A percentile compares a stretch with the other conserved stretches of the same genome.
Conservation (phyloP, 2,329 filamentous ascomycete species). For the Stemphylium lycopersici region DNA sequence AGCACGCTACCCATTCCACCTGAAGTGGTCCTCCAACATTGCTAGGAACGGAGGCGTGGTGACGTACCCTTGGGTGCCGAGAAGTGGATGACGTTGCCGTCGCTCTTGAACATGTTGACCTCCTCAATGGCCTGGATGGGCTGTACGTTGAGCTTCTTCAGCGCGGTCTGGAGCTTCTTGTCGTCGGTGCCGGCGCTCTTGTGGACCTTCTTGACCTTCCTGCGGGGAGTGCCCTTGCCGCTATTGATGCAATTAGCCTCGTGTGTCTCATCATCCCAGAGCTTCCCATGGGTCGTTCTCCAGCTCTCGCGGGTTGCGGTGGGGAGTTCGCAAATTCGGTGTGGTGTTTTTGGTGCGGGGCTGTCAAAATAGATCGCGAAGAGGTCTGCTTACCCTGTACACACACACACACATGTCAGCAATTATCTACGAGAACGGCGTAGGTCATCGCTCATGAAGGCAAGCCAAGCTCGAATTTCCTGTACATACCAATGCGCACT, state of each 20-base stretch:
- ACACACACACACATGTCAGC: conserved; percentile 28
- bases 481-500: conserved; percentile 52
- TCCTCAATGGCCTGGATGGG: conserved; percentile 99
- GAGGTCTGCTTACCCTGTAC: conserved; percentile 42
- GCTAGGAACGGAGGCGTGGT: background rate
- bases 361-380: conserved; percentile 22
- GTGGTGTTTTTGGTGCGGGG: conserved; percentile 22
- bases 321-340: conserved; percentile 7
- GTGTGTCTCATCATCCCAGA: conserved; percentile 1
- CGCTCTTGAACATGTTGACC: conserved; percentile 99
- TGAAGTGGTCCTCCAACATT: background rate
- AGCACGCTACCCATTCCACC: background rate
- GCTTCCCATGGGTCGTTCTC: background rate
- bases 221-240: conserved; percentile 97
- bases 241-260: conserved; percentile 54
- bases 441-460: conserved; percentile 1
- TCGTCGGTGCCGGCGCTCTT: conserved; percentile 92
- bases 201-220: conserved; percentile 98
- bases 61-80: conserved; percentile 90
- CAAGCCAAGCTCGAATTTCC: background rate
- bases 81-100: conserved; percentile 99
- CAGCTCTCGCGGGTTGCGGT: conserved; percentile 1
- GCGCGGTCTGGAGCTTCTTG: conserved; percentile 97
- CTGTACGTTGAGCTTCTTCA: conserved; percentile 99
- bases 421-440: conserved; percentile 19